Base-by-base conservation (phyloP, 768 basidiomycete species). In the Suillus fuscotomentosus region DNA sequence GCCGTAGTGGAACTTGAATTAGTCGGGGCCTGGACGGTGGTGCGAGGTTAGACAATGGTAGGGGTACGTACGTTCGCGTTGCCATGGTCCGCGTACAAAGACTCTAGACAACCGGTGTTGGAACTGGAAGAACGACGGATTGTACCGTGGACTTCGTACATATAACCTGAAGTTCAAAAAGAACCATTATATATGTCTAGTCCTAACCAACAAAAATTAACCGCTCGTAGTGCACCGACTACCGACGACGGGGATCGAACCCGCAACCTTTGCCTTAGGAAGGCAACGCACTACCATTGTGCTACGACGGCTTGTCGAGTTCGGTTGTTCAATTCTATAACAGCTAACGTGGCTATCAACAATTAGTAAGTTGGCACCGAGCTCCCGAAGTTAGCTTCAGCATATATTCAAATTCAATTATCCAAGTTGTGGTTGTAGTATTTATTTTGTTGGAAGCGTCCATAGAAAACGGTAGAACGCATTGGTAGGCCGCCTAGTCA, bases 91-190 rank as follows among this genome's bases (percentile, higher is more conserved):
- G 86, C 87, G 78, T 96, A 96, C 34, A 98, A 86, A 78, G 97
- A 94, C 71, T 97, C 91, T 71, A 99, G 82, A 72, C 96, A 90
- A 70, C 91, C 92, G 63, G 96, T 99, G 79, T 99, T 99, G 87
- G 98, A 99, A 70, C 92, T 95, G 24, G 97, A 98, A 41, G 95
- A 97, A 64, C 96, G 91, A 70, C 97, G 91, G 70, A 99, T 97
- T 80, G 97, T 95, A 47, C 92, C 95, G 70, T 97, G 95, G 3
- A 97, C 95, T 67, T 93, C 84, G 74, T 31, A 31, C 31, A 31
- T 31, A 31, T 31, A 31, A 5, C 31, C 31, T 31, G 5, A 31
- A 31, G 31, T 6, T 48, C 7, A 22, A 4, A 22, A 31, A 31
- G 5, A 31, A 31, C 31, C 31, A 6, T 31, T 31, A 27, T 27